Conservation (phyloP, 2,329 filamentous ascomycete species). For the Penicillium sp. region DNA sequence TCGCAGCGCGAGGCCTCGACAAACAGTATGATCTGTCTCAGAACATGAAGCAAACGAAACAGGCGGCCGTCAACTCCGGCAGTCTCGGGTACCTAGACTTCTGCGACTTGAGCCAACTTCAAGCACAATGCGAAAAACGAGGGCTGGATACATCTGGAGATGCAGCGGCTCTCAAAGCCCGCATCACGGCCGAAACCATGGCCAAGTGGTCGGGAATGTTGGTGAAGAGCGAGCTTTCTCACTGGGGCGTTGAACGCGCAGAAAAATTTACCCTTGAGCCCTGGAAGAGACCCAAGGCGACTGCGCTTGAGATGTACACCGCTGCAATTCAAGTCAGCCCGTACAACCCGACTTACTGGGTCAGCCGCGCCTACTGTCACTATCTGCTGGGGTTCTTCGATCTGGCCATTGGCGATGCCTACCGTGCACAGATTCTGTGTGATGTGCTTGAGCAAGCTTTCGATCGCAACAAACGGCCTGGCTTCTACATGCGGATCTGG, state of each 20-base stretch:
- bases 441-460: constrained; percentile 30
- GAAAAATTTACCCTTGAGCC: constrained; percentile 21
- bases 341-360: constrained; percentile 43
- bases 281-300: constrained; percentile 7
- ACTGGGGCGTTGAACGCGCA: constrained; percentile 31
- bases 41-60: constrained; percentile 9
- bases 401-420: constrained; percentile 41
- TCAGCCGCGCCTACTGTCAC: constrained; percentile 38
- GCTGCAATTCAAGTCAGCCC: constrained; percentile 37
- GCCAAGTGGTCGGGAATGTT: constrained; percentile 20
- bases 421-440: constrained; percentile 38
- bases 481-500: constrained; percentile 34
- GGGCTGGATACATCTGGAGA: constrained; percentile 13
- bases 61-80: not conserved
- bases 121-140: constrained; percentile 7
- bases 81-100: not conserved
- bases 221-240: constrained; percentile 28
- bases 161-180: constrained; percentile 20
- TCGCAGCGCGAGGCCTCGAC: constrained; percentile 8
- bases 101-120: not conserved
- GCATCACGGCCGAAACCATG: constrained; percentile 26
- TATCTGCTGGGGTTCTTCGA: constrained; percentile 38
- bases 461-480: constrained; percentile 27
- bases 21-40: constrained; percentile 5
- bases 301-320: constrained; percentile 39